These are phyloP conservation scores for Fonsecaea monophora DNA, from an alignment of 2,329 filamentous ascomycete genomes.

Conservation along the genomic window DNA sequence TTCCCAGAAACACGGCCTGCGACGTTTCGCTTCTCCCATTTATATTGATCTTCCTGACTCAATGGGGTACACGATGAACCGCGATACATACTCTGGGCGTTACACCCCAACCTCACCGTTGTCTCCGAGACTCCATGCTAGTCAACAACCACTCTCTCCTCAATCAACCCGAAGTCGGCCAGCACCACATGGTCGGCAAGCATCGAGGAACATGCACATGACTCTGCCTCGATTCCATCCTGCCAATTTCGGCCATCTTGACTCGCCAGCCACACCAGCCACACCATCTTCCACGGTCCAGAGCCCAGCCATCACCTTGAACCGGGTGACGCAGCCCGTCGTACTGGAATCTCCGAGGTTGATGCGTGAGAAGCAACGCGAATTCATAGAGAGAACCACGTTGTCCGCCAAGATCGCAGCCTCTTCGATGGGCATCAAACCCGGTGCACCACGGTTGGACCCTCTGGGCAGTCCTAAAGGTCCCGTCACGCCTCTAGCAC, in stretches of 20 bases:
- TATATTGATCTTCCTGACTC: neutral
- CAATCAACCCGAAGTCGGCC: slow-evolving; percentile 45
- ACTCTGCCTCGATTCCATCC: slow-evolving; percentile 56
- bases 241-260: slow-evolving; percentile 48
- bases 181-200: slow-evolving; percentile 45
- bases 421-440: slow-evolving; percentile 44
- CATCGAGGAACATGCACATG: slow-evolving; percentile 49
- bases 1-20: slow-evolving; percentile 16
- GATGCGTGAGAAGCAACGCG: slow-evolving; percentile 53
- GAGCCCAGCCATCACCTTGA: slow-evolving; percentile 42
- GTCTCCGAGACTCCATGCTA: slow-evolving; percentile 34
- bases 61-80: slow-evolving; percentile 29
- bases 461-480: slow-evolving; percentile 54
- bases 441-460: slow-evolving; percentile 54
- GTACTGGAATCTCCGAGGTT: slow-evolving; percentile 44
- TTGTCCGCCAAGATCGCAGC: slow-evolving; percentile 44
- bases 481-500: slow-evolving; percentile 53
- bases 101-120: slow-evolving; percentile 41
- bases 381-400: slow-evolving; percentile 49
- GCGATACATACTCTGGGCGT: slow-evolving; percentile 32
- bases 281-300: slow-evolving; percentile 43
- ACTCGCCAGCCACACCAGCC: slow-evolving; percentile 45
- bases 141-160: slow-evolving; percentile 43
- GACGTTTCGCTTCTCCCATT: slow-evolving; percentile 12
- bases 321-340: slow-evolving; percentile 40